Base-by-base conservation (phyloP, 2,329 filamentous ascomycete species). In the Venturia aucupariae region DNA sequence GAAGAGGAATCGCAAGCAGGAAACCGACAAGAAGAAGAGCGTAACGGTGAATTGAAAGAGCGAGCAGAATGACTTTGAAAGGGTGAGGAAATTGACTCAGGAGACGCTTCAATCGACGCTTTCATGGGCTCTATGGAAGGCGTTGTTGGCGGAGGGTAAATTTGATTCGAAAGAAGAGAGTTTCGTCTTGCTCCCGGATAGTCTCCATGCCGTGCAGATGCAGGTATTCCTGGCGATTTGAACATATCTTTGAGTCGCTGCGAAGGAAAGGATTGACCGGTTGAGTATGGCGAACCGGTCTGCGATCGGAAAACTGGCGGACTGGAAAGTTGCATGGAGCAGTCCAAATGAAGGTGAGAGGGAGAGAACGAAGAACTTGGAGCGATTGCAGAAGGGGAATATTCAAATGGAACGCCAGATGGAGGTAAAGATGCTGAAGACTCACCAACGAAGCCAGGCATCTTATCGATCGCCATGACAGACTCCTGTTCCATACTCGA, bases 11-110 rank as follows among this genome's bases (percentile, higher is more conserved):
- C 60, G 69, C 71, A 70, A 71, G 71, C 72, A 78, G 76, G 71
- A 69, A 80, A 72, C 70, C 74, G 72, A 70, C 67, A 69, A 70
- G 74, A 75, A 69, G 72, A 72, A 71, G 69, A 68, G 67, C 24
- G 32, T 65, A 68, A 62, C 44, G 69, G 65, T 63, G 68, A 51
- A 66, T 65, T 61, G 62, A 73, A 71, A 59, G 64, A 66, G 65
- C 60, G 64, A 61, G 68, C 65, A 65, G 65, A 68, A 62, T 68
- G 68, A 69, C 5, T 60, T 38, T 65, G 66, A 63, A 65, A 68
- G 60, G 65, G 66, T 64, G 62, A 59, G 24, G 64, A 39, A 64
- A 62, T 64, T 57, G 67, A 67, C 24, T 61, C 64, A 38, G 68
- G 66, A 69, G 66, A 70, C 41, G 67, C 65, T 63, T 39, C 59